phyloP scores from a whole-genome alignment of 2,329 filamentous ascomycete genomes.

The Diplodia seriata region DNA sequence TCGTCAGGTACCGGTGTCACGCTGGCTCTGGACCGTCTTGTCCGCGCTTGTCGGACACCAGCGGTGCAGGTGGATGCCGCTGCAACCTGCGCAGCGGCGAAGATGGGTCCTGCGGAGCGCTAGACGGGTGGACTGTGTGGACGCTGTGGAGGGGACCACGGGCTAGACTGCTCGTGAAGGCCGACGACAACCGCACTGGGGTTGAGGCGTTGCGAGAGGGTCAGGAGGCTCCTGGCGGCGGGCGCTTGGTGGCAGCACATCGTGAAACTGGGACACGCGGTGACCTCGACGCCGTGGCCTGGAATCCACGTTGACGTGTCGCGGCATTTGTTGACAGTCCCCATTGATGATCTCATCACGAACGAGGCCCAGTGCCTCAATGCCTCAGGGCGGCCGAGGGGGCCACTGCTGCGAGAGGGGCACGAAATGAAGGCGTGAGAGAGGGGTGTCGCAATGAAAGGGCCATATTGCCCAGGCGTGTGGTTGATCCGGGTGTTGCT shows the following conservation, averaged over 20 bases:
- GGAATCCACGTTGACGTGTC: constrained; percentile 27
- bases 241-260: constrained; percentile 12
- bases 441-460: constrained; percentile 17
- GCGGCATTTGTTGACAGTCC: constrained; percentile 27
- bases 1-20: constrained; percentile 28
- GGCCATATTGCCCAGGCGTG: constrained; percentile 13
- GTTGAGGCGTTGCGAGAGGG: neutral
- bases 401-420: neutral
- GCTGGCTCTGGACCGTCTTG: constrained; percentile 9
- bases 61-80: constrained; percentile 20
- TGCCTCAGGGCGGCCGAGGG: neutral
- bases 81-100: constrained; percentile 16
- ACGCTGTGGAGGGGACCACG: constrained; percentile 30
- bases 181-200: constrained; percentile 12
- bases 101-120: constrained; percentile 31
- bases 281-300: neutral
- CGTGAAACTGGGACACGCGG: constrained; percentile 22
- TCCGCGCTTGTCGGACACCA: neutral
- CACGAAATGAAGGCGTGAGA: constrained; percentile 5
- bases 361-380: neutral
- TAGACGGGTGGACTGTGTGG: constrained; percentile 27
- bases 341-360: constrained; percentile 23
- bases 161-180: constrained; percentile 23
- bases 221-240: constrained; percentile 3
- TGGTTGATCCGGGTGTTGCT: constrained; percentile 27